phyloP scores from a whole-genome alignment of 129 eudicot genomes.

The Tagetes erecta region DNA sequence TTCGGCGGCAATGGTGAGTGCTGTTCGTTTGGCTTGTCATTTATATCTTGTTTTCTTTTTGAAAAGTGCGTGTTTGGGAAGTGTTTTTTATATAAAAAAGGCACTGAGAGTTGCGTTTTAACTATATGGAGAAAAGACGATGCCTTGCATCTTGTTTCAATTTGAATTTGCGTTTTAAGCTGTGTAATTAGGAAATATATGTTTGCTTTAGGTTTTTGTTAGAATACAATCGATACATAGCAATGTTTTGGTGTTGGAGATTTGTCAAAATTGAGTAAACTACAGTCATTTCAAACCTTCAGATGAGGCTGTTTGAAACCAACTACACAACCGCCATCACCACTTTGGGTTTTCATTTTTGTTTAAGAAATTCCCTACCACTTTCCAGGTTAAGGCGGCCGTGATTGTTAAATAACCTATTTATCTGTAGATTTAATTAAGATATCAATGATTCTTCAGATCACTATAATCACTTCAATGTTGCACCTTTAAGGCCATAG shows the following conservation, averaged over 20 bases:
- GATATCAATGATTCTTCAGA: background rate
- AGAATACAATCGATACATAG: background rate
- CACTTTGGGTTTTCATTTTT: slow-evolving; percentile 12
- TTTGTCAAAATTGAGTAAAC: slow-evolving; percentile 14
- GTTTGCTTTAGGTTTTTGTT: background rate
- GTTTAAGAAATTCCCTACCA: background rate
- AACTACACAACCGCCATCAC: slow-evolving; percentile 6
- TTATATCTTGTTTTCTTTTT: background rate
- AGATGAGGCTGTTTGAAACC: slow-evolving; percentile 2
- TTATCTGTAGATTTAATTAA: too few species aligned
- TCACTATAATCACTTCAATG: background rate
- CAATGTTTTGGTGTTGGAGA: slow-evolving; percentile 20
- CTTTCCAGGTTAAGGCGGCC: slow-evolving; percentile 5
- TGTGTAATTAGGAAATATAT: slow-evolving; percentile 3
- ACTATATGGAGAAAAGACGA: background rate
- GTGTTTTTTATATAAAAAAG: background rate
- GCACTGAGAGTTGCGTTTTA: background rate
- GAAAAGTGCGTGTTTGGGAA: background rate
- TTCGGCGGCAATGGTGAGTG: slow-evolving; percentile 19
- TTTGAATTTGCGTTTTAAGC: slow-evolving; percentile 7
- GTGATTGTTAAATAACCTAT: slow-evolving; percentile 10
- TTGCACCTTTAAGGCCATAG: background rate
- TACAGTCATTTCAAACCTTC: slow-evolving; percentile 23
- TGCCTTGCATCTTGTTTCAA: background rate
- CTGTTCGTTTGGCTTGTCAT: background rate